phyloP scores from a whole-genome alignment of 108 stramenopile genomes.

The Nitzschia putrida region DNA sequence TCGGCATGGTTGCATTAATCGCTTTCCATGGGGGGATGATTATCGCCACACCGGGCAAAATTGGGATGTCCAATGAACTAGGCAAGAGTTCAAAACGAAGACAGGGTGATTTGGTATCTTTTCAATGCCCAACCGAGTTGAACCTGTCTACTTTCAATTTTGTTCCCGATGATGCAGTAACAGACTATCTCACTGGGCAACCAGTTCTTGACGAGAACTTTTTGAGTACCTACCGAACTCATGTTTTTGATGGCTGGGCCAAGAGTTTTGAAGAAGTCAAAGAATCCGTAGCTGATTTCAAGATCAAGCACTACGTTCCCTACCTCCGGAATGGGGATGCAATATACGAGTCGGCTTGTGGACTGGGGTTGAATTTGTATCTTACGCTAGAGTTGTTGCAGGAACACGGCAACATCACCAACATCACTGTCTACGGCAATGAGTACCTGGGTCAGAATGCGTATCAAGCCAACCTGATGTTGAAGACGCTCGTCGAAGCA shows the following conservation, averaged over 20 bases:
- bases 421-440: slow-evolving; percentile 39
- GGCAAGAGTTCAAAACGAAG: no score
- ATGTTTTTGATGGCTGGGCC: slow-evolving; percentile 11
- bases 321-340: slow-evolving; percentile 23
- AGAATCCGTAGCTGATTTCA: neutral
- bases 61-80: no score
- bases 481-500: slow-evolving; percentile 1
- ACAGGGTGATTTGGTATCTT: no score
- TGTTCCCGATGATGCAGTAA: neutral
- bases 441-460: slow-evolving; percentile 35
- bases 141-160: neutral
- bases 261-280: slow-evolving; percentile 6
- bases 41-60: no score
- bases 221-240: neutral
- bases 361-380: slow-evolving; percentile 35
- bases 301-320: slow-evolving; percentile 11
- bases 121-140: no score
- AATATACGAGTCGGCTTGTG: slow-evolving; percentile 41
- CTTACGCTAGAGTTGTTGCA: slow-evolving; percentile 32
- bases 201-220: slow-evolving; percentile 3
- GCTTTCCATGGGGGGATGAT: no score
- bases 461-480: slow-evolving; percentile 18
- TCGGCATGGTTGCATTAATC: no score
- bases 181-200: neutral
- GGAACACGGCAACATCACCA: slow-evolving; percentile 4